phyloP scores from a whole-genome alignment of 306 rosid genomes.

The Vicia villosa region DNA sequence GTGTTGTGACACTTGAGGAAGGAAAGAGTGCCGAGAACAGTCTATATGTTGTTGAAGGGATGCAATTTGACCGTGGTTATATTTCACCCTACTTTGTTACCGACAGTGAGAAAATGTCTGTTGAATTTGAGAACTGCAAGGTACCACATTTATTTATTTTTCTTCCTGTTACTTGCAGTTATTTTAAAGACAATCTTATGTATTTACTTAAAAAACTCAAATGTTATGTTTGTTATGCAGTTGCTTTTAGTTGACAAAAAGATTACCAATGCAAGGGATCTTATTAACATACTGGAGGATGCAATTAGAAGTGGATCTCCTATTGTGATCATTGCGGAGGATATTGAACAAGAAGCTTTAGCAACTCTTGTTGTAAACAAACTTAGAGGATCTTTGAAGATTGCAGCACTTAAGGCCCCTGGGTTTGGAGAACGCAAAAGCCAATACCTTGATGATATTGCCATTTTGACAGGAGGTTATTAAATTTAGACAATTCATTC shows the following conservation, averaged over 20 bases:
- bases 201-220: not conserved
- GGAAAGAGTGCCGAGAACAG: slow-evolving; percentile 95
- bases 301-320: slow-evolving; percentile 95
- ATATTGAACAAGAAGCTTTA: slow-evolving; percentile 96
- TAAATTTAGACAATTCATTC: not conserved
- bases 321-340: slow-evolving; percentile 80
- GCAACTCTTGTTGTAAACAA: slow-evolving; percentile 97
- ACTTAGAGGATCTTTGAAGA: slow-evolving; percentile 95
- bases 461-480: slow-evolving; percentile 90
- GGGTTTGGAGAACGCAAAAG: slow-evolving; percentile 99
- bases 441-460: slow-evolving; percentile 99
- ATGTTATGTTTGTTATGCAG: slow-evolving; percentile 49
- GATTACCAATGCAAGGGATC: slow-evolving; percentile 92
- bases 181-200: not conserved
- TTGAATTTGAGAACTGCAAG: slow-evolving; percentile 96
- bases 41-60: slow-evolving; percentile 96
- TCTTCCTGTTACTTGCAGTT: not conserved
- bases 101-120: slow-evolving; percentile 97
- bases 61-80: slow-evolving; percentile 99
- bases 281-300: slow-evolving; percentile 83
- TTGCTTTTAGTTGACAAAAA: slow-evolving; percentile 96
- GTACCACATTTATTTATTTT: slow-evolving; percentile 39
- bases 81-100: slow-evolving; percentile 98
- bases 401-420: slow-evolving; percentile 98
- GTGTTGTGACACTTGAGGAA: slow-evolving; percentile 98